These are phyloP conservation scores for Cryphonectria carpinicola DNA, from an alignment of 2,329 filamentous ascomycete genomes.

Conservation along the genomic window DNA sequence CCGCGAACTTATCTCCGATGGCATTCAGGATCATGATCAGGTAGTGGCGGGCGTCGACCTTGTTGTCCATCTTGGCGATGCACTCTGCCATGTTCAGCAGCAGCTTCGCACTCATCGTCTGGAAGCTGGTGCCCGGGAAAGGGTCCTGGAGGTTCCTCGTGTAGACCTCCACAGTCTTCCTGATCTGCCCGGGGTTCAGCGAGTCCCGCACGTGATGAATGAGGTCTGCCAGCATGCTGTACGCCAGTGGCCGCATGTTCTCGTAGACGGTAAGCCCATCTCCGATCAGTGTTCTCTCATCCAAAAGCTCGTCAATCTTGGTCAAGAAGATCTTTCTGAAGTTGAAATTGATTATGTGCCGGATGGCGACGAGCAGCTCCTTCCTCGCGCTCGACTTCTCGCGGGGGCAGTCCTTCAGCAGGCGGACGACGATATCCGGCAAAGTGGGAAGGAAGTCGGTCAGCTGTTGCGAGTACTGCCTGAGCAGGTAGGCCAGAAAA, in stretches of 20 bases:
- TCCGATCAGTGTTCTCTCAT: conserved; percentile 91
- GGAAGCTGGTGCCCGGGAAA: conserved; percentile 96
- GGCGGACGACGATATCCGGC: conserved; percentile 85
- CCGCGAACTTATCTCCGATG: conserved; percentile 96
- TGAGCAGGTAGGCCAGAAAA: conserved; percentile 89
- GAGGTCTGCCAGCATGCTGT: conserved; percentile 97
- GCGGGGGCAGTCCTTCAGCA: conserved; percentile 90
- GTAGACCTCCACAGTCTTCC: conserved; percentile 95
- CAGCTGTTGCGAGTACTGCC: conserved; percentile 85
- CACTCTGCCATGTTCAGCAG: conserved; percentile 98
- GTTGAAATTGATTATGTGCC: conserved; percentile 99
- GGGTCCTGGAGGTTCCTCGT: conserved; percentile 94
- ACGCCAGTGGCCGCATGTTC: conserved; percentile 91
- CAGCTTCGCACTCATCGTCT: conserved; percentile 98
- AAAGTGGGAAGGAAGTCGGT: conserved; percentile 85
- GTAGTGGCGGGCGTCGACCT: conserved; percentile 92
- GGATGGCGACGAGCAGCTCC: conserved; percentile 91
- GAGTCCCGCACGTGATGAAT: conserved; percentile 95
- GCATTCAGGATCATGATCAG: conserved; percentile 97
- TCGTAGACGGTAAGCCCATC: conserved; percentile 97
- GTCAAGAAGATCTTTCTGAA: conserved; percentile 92
- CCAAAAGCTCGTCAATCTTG: conserved; percentile 92
- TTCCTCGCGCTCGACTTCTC: conserved; percentile 95
- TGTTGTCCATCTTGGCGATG: conserved; percentile 91
- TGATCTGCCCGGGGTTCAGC: conserved; percentile 87